phyloP scores from a whole-genome alignment of 768 basidiomycete genomes.

The Coprinellus aureogranulatus region DNA sequence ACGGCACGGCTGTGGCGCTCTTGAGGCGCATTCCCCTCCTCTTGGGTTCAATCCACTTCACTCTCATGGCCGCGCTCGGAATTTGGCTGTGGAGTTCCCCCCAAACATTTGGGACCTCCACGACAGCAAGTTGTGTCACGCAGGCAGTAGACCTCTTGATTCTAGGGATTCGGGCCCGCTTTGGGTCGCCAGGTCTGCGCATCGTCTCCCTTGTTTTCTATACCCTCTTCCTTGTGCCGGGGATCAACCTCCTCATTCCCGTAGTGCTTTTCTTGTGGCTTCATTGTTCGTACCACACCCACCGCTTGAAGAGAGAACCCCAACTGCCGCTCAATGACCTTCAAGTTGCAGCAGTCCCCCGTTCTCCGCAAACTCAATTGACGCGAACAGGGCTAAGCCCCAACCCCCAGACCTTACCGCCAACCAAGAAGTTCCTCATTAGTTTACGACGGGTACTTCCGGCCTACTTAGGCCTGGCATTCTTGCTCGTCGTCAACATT shows the following conservation, averaged over 20 bases:
- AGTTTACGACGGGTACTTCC: too few species aligned
- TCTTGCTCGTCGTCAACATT: constrained; percentile 15
- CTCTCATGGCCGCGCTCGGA: constrained; percentile 6
- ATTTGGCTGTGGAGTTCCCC: constrained; percentile 11
- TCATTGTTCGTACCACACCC: background rate
- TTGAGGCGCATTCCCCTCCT: background rate
- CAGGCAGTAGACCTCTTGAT: background rate
- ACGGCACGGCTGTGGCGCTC: background rate
- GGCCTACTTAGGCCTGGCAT: constrained; percentile 4
- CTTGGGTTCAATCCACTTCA: constrained; percentile 7
- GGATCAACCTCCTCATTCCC: constrained; percentile 1
- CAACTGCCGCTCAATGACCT: too few species aligned
- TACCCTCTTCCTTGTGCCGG: background rate
- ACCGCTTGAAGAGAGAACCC: too few species aligned
- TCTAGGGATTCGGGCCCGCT: background rate
- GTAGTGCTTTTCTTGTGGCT: background rate
- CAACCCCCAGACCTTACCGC: too few species aligned
- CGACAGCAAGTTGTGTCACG: background rate
- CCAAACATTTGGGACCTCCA: background rate
- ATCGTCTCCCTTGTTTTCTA: constrained; percentile 2
- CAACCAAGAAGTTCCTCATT: too few species aligned
- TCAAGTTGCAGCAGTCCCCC: too few species aligned
- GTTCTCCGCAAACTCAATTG: too few species aligned
- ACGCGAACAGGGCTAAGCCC: too few species aligned
- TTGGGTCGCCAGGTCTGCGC: background rate